Evolutionary conservation across 148 eudicot species (phyloP), one percentile per base, ranked within the genome.

Genomic region (Rhododendron simsii): DNA sequence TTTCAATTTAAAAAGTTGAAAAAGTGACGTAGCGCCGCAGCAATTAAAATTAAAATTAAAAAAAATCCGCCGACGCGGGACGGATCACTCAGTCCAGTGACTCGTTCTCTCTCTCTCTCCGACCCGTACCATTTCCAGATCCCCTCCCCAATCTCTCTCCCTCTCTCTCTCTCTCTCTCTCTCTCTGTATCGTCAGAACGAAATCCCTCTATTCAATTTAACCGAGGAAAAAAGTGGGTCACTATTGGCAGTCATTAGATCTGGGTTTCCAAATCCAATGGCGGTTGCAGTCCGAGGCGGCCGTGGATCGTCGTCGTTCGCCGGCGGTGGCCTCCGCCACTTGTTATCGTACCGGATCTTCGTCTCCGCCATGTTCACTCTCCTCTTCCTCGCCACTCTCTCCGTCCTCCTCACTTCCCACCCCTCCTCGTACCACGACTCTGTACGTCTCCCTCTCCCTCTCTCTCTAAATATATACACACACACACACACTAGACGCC

Each of bases 301-400:
- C 81, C 93, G 98, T 47, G 90, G 93, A 78, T 86, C 87, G 8
- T 90, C 89, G 82, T 89, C 88, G 9, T 57, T 91, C 28, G 53
- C 82, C 75, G 85, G 83, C 79, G 90, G 90, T 20, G 65, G 65
- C 45, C 63, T 87, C 10, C 90, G 97, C 28, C 90, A 90, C 90
- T 91, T 96, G 89, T 91, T 95, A 86, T 91, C 94, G 15, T 93
- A 92, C 88, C 91, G 98, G 93, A 92, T 96, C 92, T 95, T 96
- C 83, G 94, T 93, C 14, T 94, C 98, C 37, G 93, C 96, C 50
- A 91, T 95, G 86, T 92, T 96, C 87, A 91, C 96, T 80, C 92
- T 96, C 48, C 92, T 96, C 39, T 95, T 96, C 85, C 89, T 96
- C 51, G 95, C 94, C 78, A 93, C 96, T 90, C 91, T 95, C 61